These are phyloP conservation scores for Suhomyces taliae DNA, from an alignment of 1,139 yeast species.

Conservation along the genomic window DNA sequence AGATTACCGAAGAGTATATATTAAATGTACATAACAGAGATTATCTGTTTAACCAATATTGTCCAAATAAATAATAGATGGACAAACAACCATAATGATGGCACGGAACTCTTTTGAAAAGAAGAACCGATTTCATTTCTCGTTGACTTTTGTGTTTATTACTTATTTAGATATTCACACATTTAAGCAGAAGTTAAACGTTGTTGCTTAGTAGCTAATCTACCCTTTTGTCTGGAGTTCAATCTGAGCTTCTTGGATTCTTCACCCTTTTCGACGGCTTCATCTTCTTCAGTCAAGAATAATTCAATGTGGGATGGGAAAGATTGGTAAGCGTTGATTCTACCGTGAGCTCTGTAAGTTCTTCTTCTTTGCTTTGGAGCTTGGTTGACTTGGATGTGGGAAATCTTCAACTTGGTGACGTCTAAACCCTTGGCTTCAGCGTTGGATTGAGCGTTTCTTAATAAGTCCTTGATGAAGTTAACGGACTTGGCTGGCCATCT, in stretches of 20 bases:
- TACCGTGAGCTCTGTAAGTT: conserved; percentile 99
- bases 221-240: conserved; percentile 91
- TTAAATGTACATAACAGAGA: conserved; percentile 12
- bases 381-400: conserved; percentile 99
- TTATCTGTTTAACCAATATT: background rate
- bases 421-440: conserved; percentile 99
- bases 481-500: conserved; percentile 99
- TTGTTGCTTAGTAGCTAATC: conserved; percentile 87
- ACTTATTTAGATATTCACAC: conserved; percentile 12
- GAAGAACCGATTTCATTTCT: conserved; percentile 1
- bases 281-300: conserved; percentile 93
- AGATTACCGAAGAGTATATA: conserved; percentile 7
- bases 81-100: background rate
- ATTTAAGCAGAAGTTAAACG: conserved; percentile 39
- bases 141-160: conserved; percentile 12
- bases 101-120: no score
- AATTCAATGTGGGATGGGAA: conserved; percentile 99
- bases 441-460: conserved; percentile 97
- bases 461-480: conserved; percentile 90
- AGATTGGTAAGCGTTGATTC: conserved; percentile 98
- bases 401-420: conserved; percentile 85
- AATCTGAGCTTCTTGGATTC: conserved; percentile 81
- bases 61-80: background rate
- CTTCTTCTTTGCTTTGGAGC: conserved; percentile 99
- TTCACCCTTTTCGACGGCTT: conserved; percentile 89